A percentile compares a stretch with the other conserved stretches of the same genome.
Evolutionary conservation across 495 filamentous ascomycete species (phyloP).

Genomic region (Ramalina intermedia): DNA sequence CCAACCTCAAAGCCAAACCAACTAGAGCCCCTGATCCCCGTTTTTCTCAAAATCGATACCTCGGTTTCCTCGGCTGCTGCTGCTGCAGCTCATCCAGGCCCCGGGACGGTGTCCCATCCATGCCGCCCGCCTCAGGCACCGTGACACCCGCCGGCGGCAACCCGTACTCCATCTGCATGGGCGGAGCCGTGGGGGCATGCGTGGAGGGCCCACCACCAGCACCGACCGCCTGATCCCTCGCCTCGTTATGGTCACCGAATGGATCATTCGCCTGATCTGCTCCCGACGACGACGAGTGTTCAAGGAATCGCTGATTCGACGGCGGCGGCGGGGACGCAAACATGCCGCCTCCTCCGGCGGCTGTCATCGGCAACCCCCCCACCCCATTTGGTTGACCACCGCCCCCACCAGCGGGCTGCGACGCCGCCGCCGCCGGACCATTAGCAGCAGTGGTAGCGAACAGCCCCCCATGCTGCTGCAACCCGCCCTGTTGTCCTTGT

Average conservation of each 20-base stretch:
- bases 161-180: constrained; percentile 3
- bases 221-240: neutral
- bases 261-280: constrained; percentile 7
- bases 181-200: neutral
- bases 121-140: neutral
- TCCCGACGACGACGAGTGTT: neutral
- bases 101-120: neutral
- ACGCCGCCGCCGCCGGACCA: too few relatives aligned
- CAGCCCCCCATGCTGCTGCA: neutral
- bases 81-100: neutral
- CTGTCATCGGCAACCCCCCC: too few relatives aligned
- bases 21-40: neutral
- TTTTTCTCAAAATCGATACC: neutral
- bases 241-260: constrained; percentile 8
- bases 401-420: neutral
- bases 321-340: neutral
- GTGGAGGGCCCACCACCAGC: neutral
- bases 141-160: constrained; percentile 1
- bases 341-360: neutral
- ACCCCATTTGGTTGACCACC: neutral
- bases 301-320: neutral
- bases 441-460: too few relatives aligned
- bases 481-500: neutral
- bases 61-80: neutral
- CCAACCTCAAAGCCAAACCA: neutral